Conservation (phyloP, 768 basidiomycete species). For the Daedaleopsis sinensis region DNA sequence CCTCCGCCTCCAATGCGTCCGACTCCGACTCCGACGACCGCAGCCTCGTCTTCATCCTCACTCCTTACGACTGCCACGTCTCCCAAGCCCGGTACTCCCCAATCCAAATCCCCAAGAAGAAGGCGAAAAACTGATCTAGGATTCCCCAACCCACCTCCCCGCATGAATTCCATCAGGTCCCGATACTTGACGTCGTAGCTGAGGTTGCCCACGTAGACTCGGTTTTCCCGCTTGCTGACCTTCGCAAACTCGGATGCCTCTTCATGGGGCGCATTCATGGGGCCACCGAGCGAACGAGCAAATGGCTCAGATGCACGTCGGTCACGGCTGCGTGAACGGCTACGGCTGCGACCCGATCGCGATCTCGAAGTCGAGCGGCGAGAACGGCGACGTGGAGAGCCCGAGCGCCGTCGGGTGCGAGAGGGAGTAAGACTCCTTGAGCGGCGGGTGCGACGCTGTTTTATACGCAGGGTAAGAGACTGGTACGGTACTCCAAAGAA, state of each 20-base stretch:
- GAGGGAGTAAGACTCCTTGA: conserved; percentile 40
- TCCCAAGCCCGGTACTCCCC: conserved; percentile 1
- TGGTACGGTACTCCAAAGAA: conserved; percentile 4
- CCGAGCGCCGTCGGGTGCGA: conserved; percentile 70
- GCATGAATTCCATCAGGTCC: conserved; percentile 99
- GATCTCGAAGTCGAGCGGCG: conserved; percentile 54
- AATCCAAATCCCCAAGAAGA: background rate
- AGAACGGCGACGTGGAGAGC: conserved; percentile 61
- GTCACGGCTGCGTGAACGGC: conserved; percentile 59
- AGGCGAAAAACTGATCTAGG: conserved; percentile 48
- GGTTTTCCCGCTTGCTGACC: conserved; percentile 95
- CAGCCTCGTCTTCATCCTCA: background rate
- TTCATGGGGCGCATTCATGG: conserved; percentile 89
- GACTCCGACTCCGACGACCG: background rate
- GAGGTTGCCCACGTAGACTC: conserved; percentile 98
- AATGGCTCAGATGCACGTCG: conserved; percentile 68
- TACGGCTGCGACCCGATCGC: conserved; percentile 58
- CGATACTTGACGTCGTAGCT: conserved; percentile 99
- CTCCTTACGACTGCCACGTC: conserved; percentile 4
- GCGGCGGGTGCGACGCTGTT: conserved; percentile 45
- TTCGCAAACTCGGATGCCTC: conserved; percentile 96
- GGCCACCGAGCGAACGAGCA: conserved; percentile 81
- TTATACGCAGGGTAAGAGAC: conserved; percentile 5
- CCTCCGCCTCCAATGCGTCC: conserved; percentile 1
- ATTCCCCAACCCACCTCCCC: conserved; percentile 98